These are phyloP conservation scores for Tetrapisispora taiwanensis DNA, from an alignment of 805 yeast genomes.

Conservation along the genomic window DNA sequence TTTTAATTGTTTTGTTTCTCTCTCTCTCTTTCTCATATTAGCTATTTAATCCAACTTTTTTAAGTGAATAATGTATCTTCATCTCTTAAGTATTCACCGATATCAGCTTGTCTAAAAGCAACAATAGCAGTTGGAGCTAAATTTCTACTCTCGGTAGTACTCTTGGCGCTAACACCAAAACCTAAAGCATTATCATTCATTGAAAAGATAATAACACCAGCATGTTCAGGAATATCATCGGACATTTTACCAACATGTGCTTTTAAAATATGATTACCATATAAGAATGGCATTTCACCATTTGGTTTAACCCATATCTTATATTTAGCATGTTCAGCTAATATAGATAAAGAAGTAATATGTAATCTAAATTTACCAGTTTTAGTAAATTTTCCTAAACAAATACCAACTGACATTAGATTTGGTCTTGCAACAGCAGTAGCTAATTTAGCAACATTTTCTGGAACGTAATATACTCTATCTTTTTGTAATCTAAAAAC, in stretches of 20 bases:
- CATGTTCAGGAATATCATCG: constrained; percentile 96
- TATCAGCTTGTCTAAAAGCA: constrained; percentile 93
- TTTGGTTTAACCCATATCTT: constrained; percentile 94
- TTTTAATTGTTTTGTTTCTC: neutral
- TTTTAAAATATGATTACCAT: constrained; percentile 91
- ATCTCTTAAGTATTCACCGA: constrained; percentile 95
- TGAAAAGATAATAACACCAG: constrained; percentile 84
- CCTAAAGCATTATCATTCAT: constrained; percentile 93
- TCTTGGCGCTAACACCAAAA: constrained; percentile 88
- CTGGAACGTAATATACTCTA: constrained; percentile 87
- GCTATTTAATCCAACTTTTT: constrained; percentile 1
- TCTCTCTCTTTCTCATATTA: neutral
- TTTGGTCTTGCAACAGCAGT: constrained; percentile 83
- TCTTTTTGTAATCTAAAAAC: constrained; percentile 95
- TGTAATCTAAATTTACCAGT: constrained; percentile 94
- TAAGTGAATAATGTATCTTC: constrained; percentile 91
- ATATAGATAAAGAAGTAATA: constrained; percentile 75
- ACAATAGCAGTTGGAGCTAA: constrained; percentile 91
- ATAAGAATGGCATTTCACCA: constrained; percentile 97
- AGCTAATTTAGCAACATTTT: constrained; percentile 72
- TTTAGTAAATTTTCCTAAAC: constrained; percentile 95
- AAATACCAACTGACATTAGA: constrained; percentile 85
- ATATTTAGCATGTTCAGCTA: constrained; percentile 82
- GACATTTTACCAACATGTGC: constrained; percentile 96
- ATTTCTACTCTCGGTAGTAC: constrained; percentile 78